Evolutionary conservation across 768 basidiomycete genomes (phyloP), one percentile per base, ranked within the genome.

Genomic region (Rhizopogon rudus): DNA sequence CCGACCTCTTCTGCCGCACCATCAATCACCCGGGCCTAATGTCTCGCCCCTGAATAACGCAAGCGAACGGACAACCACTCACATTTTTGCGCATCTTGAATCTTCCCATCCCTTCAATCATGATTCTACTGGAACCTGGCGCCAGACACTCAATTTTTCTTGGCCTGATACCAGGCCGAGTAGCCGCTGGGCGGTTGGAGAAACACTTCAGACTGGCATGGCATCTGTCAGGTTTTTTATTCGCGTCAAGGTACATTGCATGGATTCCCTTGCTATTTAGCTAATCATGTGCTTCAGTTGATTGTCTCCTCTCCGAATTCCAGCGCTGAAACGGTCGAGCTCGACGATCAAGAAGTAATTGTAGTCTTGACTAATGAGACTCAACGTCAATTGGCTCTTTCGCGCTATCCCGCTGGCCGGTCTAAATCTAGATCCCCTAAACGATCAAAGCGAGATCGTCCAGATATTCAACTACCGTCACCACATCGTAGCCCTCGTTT

Each of bases 171-270:
- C 79, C 52, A 87, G 84, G 63, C 81, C 86, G 3, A 78, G 79
- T 55, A 83, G 80, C 62, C 82, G 87, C 17, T 93, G 91, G 87
- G 80, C 88, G 8, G 79, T 88, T 54, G 91, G 91, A 10, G 89
- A 91, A 74, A 86, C 87, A 28, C 80, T 90, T 60, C 75, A 78
- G 59, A 86, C 86, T 41, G 76, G 81, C 50, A 68, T 86, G 60
- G 83, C 80, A 13, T 78, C 80, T 51, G 80, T 91, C 52, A 80
- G 79, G 65, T 93, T 89, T 68, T 83, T 85, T 67, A 73, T 86
- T 61, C 81, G 82, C 44, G 75, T 86, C 60, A 88, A 88, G 80
- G 85, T 89, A 54, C 60, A 61, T 60, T 41, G 37, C 45, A 56
- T 55, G 12, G 51, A 52, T 39, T 52, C 44, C 45, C 54, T 51